A percentile compares a stretch with the other conserved stretches of the same genome.
Evolutionary conservation across 306 rosid genomes (phyloP).

Genomic region (Mimosa bimucronata): DNA sequence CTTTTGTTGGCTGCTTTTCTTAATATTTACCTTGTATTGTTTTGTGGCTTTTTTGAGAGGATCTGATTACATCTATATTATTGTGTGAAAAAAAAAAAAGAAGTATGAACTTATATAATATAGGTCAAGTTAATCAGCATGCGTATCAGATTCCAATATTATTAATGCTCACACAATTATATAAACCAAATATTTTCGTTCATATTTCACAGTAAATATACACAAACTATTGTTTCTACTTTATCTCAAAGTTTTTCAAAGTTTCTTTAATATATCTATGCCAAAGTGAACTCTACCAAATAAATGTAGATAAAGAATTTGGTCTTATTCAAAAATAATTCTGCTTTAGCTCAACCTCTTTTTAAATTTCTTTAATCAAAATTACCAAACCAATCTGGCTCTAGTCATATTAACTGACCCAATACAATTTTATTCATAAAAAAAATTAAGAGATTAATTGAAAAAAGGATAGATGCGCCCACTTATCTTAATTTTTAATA

Average conservation of each 20-base stretch:
- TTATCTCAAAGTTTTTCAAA: constrained; percentile 14
- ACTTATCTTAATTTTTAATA: too few species aligned
- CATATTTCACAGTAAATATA: background rate
- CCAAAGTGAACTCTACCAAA: constrained; percentile 42
- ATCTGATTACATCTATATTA: background rate
- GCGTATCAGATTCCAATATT: constrained; percentile 30
- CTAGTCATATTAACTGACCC: background rate
- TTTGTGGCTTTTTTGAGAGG: background rate
- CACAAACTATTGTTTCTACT: constrained; percentile 17
- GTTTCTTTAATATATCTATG: background rate
- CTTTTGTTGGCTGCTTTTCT: too few species aligned
- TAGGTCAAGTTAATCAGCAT: constrained; percentile 21
- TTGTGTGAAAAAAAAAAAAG: constrained; percentile 23
- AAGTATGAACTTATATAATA: background rate
- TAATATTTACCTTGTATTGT: background rate
- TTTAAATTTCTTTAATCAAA: too few species aligned
- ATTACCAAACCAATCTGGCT: background rate
- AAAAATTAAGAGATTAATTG: too few species aligned
- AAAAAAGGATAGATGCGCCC: too few species aligned
- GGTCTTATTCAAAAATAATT: background rate
- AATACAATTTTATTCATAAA: too few species aligned
- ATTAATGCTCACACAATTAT: too few species aligned
- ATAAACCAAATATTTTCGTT: background rate
- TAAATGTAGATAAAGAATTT: constrained; percentile 31
- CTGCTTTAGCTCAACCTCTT: background rate